Conservation (phyloP, 2,329 filamentous ascomycete genomes). For the Rhynchosporium secalis region DNA sequence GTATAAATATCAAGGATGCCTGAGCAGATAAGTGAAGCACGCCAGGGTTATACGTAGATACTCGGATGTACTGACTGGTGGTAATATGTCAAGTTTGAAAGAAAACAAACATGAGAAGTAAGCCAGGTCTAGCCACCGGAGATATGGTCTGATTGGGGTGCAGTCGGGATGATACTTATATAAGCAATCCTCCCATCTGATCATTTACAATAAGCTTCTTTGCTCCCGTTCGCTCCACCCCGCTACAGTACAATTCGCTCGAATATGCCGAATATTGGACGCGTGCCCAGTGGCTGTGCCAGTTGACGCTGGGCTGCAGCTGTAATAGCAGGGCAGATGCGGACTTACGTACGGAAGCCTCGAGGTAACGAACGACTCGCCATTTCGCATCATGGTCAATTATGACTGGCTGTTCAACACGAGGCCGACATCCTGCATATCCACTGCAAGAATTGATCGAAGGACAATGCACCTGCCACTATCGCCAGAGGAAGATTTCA, state of each 20-base stretch:
- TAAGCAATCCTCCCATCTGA: neutral
- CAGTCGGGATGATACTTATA: slow-evolving; percentile 2
- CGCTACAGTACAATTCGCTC: slow-evolving; percentile 9
- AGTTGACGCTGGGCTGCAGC: neutral
- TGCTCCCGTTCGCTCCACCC: neutral
- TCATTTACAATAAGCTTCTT: slow-evolving; percentile 10
- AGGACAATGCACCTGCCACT: no score
- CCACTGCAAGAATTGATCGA: no score
- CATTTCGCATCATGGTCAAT: no score
- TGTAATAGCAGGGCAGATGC: neutral
- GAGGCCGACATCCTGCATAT: no score
- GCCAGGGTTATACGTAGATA: neutral
- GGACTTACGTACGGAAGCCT: slow-evolving; percentile 9
- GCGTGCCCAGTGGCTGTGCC: slow-evolving; percentile 8
- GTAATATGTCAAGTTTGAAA: neutral
- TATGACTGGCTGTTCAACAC: no score
- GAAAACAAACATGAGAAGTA: neutral
- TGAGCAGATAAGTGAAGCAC: neutral
- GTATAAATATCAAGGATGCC: slow-evolving; percentile 3
- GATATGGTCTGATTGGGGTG: slow-evolving; percentile 6
- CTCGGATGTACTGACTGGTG: neutral
- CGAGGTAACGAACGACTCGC: neutral
- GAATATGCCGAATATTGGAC: neutral
- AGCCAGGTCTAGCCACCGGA: neutral
- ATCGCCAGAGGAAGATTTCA: no score